These are phyloP conservation scores for Fusarium tuaranense DNA, from an alignment of 2,329 filamentous ascomycete species.

Conservation along the genomic window DNA sequence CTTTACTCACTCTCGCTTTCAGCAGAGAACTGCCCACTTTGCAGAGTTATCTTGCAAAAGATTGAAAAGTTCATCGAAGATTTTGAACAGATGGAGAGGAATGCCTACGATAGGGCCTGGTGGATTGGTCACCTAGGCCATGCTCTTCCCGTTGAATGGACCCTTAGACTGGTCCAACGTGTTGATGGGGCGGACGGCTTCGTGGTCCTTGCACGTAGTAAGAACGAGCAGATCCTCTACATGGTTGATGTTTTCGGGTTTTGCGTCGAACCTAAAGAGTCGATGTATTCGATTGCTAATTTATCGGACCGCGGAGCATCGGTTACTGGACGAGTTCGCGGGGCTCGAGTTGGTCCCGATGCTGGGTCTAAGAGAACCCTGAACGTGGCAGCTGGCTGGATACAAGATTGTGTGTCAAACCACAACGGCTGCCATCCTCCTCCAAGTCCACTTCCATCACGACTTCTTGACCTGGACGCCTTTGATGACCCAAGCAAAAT, in stretches of 20 bases:
- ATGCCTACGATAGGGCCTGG: not conserved
- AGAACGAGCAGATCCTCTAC: not conserved
- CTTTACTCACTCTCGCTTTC: not conserved
- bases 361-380: not conserved
- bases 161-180: not conserved
- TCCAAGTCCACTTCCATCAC: not conserved
- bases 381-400: not conserved
- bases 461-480: not conserved
- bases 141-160: not conserved
- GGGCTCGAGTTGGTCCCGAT: not conserved
- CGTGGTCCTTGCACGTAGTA: not conserved
- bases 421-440: not conserved
- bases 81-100: not conserved
- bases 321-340: not conserved
- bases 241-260: not conserved
- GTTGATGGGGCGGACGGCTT: not conserved
- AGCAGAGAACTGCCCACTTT: not conserved
- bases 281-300: not conserved
- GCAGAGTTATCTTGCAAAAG: not conserved
- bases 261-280: not conserved
- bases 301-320: not conserved
- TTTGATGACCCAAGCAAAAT: not conserved
- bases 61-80: not conserved
- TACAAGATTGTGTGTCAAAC: not conserved
- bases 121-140: not conserved